These are phyloP conservation scores for Pseudocercospora cruenta DNA, from an alignment of 2,329 filamentous ascomycete species.

Conservation along the genomic window DNA sequence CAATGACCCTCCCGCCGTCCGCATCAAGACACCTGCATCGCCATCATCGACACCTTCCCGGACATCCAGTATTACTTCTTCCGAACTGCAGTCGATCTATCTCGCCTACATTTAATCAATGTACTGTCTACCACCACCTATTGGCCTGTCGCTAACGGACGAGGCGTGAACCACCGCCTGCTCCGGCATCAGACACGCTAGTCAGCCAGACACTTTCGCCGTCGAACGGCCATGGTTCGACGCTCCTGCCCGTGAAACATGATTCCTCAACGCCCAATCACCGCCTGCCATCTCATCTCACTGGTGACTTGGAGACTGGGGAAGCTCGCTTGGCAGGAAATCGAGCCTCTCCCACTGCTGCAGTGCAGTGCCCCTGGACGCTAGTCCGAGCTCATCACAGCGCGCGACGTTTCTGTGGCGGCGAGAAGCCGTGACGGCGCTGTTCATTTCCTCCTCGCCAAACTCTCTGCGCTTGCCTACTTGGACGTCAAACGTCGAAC, in stretches of 20 bases:
- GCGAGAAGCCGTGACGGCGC: conserved; percentile 3
- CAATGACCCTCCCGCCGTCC: neutral
- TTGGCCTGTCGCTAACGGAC: neutral
- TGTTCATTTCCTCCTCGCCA: conserved; percentile 7
- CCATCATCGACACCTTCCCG: neutral
- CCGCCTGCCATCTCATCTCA: neutral
- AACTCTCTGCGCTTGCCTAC: conserved; percentile 8
- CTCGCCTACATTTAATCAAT: neutral
- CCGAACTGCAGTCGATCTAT: neutral
- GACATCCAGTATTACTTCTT: neutral
- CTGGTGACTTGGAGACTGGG: neutral
- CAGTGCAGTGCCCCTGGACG: neutral
- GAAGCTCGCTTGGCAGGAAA: neutral
- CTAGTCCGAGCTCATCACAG: neutral
- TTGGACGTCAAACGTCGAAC: conserved; percentile 1
- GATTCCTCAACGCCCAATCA: neutral
- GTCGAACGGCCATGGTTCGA: conserved; percentile 1
- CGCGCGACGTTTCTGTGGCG: neutral
- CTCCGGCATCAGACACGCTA: neutral
- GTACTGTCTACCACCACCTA: neutral
- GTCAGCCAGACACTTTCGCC: neutral
- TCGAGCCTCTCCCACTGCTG: neutral
- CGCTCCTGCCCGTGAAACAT: neutral
- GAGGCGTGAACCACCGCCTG: neutral
- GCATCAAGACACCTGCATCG: neutral